Conservation (phyloP, 2,329 filamentous ascomycete species). For the Plectosphaerella cucumerina region DNA sequence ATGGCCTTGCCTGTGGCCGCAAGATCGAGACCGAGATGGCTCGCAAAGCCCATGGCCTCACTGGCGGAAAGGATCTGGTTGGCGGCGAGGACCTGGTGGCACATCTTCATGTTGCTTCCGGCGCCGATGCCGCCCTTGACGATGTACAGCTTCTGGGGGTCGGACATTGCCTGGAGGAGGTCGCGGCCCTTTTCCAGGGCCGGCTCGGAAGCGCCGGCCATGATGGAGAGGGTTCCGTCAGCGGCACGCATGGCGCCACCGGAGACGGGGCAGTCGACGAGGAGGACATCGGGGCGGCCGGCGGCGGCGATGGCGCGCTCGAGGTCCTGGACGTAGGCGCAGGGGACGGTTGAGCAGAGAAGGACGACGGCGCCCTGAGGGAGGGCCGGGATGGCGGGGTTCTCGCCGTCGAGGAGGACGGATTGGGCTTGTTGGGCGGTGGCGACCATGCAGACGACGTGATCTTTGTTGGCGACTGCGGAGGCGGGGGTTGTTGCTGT, state of each 20-base stretch:
- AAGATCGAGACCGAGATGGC: conserved; percentile 49
- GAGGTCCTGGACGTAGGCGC: conserved; percentile 15
- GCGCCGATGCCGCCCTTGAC: conserved; percentile 57
- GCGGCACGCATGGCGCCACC: conserved; percentile 37
- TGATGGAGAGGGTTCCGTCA: conserved; percentile 65
- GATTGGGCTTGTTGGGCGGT: conserved; percentile 64
- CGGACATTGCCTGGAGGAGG: conserved; percentile 27
- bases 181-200: conserved; percentile 17
- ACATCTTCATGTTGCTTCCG: conserved; percentile 54
- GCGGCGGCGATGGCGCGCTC: conserved; percentile 5
- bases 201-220: conserved; percentile 54
- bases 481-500: conserved; percentile 20
- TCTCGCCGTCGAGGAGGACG: conserved; percentile 57
- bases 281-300: conserved; percentile 24
- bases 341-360: conserved; percentile 31
- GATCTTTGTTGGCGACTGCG: conserved; percentile 46
- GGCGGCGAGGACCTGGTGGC: conserved; percentile 60
- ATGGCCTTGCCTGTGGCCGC: conserved; percentile 36
- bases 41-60: conserved; percentile 58
- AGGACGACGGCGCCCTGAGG: conserved; percentile 10
- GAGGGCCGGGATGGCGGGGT: conserved; percentile 35
- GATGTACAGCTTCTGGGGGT: conserved; percentile 44
- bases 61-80: conserved; percentile 58
- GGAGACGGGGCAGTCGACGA: conserved; percentile 42
- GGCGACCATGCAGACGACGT: conserved; percentile 72